These are phyloP conservation scores for Crataegus laevigata DNA, from an alignment of 306 rosid genomes.

Conservation along the genomic window DNA sequence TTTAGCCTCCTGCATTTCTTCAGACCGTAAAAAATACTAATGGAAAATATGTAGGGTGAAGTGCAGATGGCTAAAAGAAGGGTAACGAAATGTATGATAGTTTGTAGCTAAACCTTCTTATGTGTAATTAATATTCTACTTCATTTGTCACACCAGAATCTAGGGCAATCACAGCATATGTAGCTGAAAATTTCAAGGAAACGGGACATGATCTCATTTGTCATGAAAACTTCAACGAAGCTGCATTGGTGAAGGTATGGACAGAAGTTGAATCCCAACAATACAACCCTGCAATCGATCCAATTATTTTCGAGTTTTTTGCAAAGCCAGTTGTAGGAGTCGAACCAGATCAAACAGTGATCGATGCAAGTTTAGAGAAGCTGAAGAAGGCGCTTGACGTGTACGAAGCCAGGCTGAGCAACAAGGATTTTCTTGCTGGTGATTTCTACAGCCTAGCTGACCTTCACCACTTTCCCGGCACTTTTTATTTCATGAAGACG, in stretches of 20 bases:
- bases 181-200: conserved; percentile 65
- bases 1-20: neutral
- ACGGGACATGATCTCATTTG: conserved; percentile 46
- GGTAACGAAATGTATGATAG: no score
- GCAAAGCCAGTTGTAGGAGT: conserved; percentile 45
- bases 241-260: conserved; percentile 60
- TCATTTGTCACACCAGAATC: conserved; percentile 39
- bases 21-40: neutral
- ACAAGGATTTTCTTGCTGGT: conserved; percentile 55
- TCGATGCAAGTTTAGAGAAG: conserved; percentile 47
- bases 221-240: conserved; percentile 32
- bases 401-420: conserved; percentile 54
- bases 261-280: conserved; percentile 62
- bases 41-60: no score
- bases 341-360: conserved; percentile 42
- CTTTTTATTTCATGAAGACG: conserved; percentile 61
- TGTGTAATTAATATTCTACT: no score
- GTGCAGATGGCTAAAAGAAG: no score
- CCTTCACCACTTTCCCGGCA: conserved; percentile 52
- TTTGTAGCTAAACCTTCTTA: no score
- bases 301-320: conserved; percentile 44
- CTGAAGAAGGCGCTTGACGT: conserved; percentile 50
- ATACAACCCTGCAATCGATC: conserved; percentile 43
- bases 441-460: conserved; percentile 63
- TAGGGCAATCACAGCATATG: conserved; percentile 61